These are phyloP conservation scores for Ceratocystis destructans DNA, from an alignment of 2,329 filamentous ascomycete species.

Conservation along the genomic window DNA sequence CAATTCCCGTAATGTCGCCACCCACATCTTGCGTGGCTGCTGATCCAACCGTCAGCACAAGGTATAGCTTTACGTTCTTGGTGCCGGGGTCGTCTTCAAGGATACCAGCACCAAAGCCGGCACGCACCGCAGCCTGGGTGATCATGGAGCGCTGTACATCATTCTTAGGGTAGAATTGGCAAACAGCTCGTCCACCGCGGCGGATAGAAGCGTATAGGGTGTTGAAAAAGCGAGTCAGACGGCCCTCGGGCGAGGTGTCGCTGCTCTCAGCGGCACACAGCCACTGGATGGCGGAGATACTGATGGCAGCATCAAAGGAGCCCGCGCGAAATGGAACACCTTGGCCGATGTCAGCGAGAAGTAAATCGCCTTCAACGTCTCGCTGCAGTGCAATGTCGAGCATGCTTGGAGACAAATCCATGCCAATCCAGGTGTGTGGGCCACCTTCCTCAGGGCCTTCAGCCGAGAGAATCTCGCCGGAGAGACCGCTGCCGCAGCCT, in stretches of 20 bases:
- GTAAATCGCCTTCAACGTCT: slow-evolving; percentile 84
- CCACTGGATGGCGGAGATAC: slow-evolving; percentile 96
- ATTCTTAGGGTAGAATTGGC: slow-evolving; percentile 98
- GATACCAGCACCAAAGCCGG: slow-evolving; percentile 88
- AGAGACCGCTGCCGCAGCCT: slow-evolving; percentile 91
- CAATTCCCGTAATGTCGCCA: slow-evolving; percentile 80
- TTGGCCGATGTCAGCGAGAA: slow-evolving; percentile 89
- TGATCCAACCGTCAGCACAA: slow-evolving; percentile 80
- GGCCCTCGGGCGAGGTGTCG: slow-evolving; percentile 65
- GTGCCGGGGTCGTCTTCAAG: slow-evolving; percentile 92
- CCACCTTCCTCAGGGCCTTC: slow-evolving; percentile 56
- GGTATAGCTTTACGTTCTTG: slow-evolving; percentile 92
- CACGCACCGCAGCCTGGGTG: slow-evolving; percentile 73
- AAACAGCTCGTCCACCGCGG: slow-evolving; percentile 78
- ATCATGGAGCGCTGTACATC: slow-evolving; percentile 87
- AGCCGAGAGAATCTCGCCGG: slow-evolving; percentile 81
- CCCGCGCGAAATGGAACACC: slow-evolving; percentile 88
- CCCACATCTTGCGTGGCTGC: slow-evolving; percentile 34
- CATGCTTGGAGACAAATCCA: slow-evolving; percentile 95
- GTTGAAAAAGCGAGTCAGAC: slow-evolving; percentile 79
- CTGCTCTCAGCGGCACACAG: slow-evolving; percentile 87
- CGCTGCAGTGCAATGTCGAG: slow-evolving; percentile 84
- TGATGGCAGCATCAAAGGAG: slow-evolving; percentile 86
- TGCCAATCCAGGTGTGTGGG: slow-evolving; percentile 90
- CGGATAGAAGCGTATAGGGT: slow-evolving; percentile 74